Conservation (phyloP, 225 moss, liverwort and hornwort genomes). For the Marchantia paleacea region DNA sequence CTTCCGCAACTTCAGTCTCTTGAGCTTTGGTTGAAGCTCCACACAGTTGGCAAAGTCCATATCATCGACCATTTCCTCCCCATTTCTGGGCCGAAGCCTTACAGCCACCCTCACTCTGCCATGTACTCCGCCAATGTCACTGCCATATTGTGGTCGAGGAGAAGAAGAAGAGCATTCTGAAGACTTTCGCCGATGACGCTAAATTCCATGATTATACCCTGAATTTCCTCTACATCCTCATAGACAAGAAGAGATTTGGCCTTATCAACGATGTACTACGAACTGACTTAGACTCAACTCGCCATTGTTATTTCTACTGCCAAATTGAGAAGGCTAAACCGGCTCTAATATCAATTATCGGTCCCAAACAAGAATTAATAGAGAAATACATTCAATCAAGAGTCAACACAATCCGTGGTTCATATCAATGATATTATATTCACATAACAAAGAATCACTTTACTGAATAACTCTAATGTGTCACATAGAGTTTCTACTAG, state of each 20-base stretch:
- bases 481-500: too few species aligned
- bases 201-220: constrained; percentile 48
- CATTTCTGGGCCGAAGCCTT: constrained; percentile 82
- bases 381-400: too few species aligned
- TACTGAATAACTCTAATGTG: too few species aligned
- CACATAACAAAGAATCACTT: too few species aligned
- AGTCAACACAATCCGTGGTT: too few species aligned
- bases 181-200: constrained; percentile 56
- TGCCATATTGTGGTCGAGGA: constrained; percentile 67
- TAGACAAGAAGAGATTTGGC: constrained; percentile 81
- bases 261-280: constrained; percentile 79
- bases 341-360: too few species aligned
- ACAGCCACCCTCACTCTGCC: constrained; percentile 92
- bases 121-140: too few species aligned
- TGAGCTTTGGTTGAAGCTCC: constrained; percentile 97
- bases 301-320: constrained; percentile 91
- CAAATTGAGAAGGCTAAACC: constrained; percentile 92
- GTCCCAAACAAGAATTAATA: too few species aligned
- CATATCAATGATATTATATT: too few species aligned
- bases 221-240: constrained; percentile 63
- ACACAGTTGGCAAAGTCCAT: constrained; percentile 95
- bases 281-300: constrained; percentile 73
- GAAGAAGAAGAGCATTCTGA: constrained; percentile 90
- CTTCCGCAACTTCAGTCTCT: constrained; percentile 89
- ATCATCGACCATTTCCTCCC: constrained; percentile 86